Conservation (phyloP, 2,329 filamentous ascomycete species). For the Colletotrichum australisinense region DNA sequence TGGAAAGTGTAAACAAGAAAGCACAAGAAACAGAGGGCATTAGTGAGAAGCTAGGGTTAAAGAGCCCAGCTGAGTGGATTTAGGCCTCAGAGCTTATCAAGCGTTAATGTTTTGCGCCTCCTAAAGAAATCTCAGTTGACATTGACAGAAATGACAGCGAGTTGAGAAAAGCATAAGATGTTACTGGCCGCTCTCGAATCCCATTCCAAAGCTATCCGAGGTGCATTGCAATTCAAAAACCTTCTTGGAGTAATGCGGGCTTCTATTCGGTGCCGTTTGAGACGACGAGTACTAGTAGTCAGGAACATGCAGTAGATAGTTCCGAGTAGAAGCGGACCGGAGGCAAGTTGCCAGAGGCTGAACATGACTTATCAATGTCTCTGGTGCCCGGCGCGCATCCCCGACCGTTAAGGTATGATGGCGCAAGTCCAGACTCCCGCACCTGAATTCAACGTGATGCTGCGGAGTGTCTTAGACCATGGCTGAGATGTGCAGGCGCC, state of each 20-base stretch:
- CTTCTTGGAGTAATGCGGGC: no score
- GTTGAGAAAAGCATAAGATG: no score
- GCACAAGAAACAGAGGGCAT: conserved; percentile 4
- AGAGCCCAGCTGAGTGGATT: conserved; percentile 13
- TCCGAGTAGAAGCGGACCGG: no score
- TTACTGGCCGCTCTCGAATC: no score
- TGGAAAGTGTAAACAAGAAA: conserved; percentile 18
- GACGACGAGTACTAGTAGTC: no score
- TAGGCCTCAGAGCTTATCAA: not conserved
- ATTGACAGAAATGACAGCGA: not conserved
- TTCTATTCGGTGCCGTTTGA: no score
- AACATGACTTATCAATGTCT: not conserved
- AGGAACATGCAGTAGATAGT: no score
- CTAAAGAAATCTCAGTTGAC: not conserved
- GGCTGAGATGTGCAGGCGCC: not conserved
- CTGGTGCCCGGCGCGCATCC: not conserved
- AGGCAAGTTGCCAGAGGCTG: not conserved
- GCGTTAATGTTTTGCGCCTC: not conserved
- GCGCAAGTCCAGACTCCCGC: no score
- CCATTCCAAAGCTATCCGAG: no score
- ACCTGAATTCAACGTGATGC: no score
- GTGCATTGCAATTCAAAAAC: no score
- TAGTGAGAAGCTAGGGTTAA: conserved; percentile 1
- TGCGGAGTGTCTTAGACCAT: not conserved
- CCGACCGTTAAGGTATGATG: not conserved